A percentile compares a stretch with the other conserved stretches of the same genome.
These are phyloP conservation scores for Pythium vanterpoolii DNA, from an alignment of 352 stramenopile species.

Conservation along the genomic window DNA sequence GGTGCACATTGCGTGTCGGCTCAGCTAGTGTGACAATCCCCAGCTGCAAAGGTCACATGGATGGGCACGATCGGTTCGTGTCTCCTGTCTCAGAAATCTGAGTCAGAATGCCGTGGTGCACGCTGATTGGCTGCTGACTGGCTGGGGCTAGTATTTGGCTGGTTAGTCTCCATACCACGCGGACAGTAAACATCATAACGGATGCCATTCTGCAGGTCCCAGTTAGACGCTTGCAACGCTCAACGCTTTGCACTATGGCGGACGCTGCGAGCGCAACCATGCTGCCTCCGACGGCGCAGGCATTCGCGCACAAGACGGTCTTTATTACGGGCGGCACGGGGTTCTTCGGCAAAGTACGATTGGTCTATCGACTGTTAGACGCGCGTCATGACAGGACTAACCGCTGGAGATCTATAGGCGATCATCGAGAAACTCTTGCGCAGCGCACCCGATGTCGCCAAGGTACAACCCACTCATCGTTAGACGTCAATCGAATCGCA, in stretches of 20 bases:
- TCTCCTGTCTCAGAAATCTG: not conserved
- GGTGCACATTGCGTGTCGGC: not conserved
- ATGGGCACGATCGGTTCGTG: not conserved
- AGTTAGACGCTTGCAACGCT: not conserved
- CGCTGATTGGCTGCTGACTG: not conserved
- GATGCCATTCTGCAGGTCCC: not conserved
- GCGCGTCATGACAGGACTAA: constrained; percentile 4
- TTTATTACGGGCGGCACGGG: constrained; percentile 86
- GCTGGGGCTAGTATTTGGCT: constrained; percentile 3
- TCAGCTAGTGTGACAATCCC: too few relatives aligned
- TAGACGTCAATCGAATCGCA: not conserved
- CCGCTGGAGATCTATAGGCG: constrained; percentile 36
- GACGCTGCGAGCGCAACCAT: not conserved
- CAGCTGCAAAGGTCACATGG: too few relatives aligned
- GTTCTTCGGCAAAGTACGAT: constrained; percentile 80
- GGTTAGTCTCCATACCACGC: not conserved
- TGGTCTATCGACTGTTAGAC: not conserved
- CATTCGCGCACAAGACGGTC: constrained; percentile 59
- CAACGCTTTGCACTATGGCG: constrained; percentile 1
- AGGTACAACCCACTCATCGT: constrained; percentile 25
- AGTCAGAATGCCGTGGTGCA: not conserved
- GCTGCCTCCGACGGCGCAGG: constrained; percentile 39
- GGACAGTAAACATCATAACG: not conserved
- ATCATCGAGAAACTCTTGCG: constrained; percentile 81
- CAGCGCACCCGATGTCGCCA: constrained; percentile 49